Base-by-base conservation (phyloP, 2,329 filamentous ascomycete genomes). In the Colletotrichum spaethianum region DNA sequence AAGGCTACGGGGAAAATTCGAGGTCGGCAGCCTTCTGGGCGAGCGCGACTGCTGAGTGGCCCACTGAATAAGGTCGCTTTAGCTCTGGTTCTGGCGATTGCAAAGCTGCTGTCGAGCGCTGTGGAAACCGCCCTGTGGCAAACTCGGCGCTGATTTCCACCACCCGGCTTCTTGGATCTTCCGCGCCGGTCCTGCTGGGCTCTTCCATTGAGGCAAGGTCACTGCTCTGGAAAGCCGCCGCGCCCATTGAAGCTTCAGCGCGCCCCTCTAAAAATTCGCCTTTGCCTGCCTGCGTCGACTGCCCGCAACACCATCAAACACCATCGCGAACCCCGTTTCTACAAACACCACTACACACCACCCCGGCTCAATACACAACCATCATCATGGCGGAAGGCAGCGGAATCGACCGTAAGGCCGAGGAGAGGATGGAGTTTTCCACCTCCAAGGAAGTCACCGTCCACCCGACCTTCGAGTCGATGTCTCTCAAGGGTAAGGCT, bases 361-460 rank as follows among this genome's bases (percentile, higher is more conserved):
- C 18, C 26, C n/a, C 53, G 23, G 50, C n/a, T 14, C 50, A 46
- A 23, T 40, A 46, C 20, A 40, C 20, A 33, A 40, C 23, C 33
- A 42, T 78, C 82, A 93, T 75, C 77, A 99, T 98, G 96, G 94
- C 95, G 75, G 96, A 98, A 84, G 93, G 81, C 72, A 71, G 75
- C 67, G 89, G 89, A 74, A 91, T 98, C 81, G 96, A 99, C 85
- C 93, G 94, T 85, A 95, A 95, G 86, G 92, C 92, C 75, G 96
- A 98, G 83, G 95, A 98, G 88, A 92, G 94, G 84, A 97, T 98
- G 92, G 96, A 98, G 87, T 98, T 99, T 84, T 93, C 93, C 76
- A 99, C 96, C 82, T 98, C 96, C 75, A 98, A 98, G 86, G 96
- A 98, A 88, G 96, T 98, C 73, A 96, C 93, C 2, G 96, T 96